Base-by-base conservation (phyloP, 768 basidiomycete species). In the Hysterangium stoloniferum region DNA sequence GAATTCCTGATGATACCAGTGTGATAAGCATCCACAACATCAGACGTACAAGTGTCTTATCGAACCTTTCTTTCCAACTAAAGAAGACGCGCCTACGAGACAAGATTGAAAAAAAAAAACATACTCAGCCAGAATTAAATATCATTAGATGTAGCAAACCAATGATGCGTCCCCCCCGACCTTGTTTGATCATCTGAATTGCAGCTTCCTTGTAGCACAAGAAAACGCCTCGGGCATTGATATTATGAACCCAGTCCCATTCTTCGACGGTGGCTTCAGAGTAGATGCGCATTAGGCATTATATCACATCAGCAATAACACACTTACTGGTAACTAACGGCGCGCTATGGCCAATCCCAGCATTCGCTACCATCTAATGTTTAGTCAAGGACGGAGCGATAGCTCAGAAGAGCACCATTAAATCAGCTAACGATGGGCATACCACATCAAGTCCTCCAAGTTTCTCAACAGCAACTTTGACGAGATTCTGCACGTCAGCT, bases 361-460 rank as follows among this genome's bases (percentile, higher is more conserved):
- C 60, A 31, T 61, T 61, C 1, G 60, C 60, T 6, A 61, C 50
- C 60, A 61, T 61, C 59, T 60, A 36, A 28, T n/a, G n/a, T n/a
- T n/a, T n/a, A n/a, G n/a, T n/a, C n/a, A n/a, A n/a, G n/a, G n/a
- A n/a, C n/a, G n/a, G n/a, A n/a, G n/a, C n/a, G n/a, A n/a, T n/a
- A n/a, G n/a, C n/a, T n/a, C n/a, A n/a, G n/a, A n/a, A n/a, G n/a
- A n/a, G n/a, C n/a, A n/a, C n/a, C n/a, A n/a, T n/a, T n/a, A n/a
- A n/a, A n/a, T n/a, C n/a, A n/a, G n/a, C n/a, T n/a, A n/a, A n/a
- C n/a, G n/a, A n/a, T n/a, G n/a, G n/a, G n/a, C 44, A 6, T 37
- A 70, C 71, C 2, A 67, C 63, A 51, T 68, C 63, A 34, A 69
- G 45, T 12, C 60, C 54, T 2, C 58, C 67, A 36, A 64, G 52